Base-by-base conservation (phyloP, 2,329 filamentous ascomycete species). In the Fusarium tricinctum region DNA sequence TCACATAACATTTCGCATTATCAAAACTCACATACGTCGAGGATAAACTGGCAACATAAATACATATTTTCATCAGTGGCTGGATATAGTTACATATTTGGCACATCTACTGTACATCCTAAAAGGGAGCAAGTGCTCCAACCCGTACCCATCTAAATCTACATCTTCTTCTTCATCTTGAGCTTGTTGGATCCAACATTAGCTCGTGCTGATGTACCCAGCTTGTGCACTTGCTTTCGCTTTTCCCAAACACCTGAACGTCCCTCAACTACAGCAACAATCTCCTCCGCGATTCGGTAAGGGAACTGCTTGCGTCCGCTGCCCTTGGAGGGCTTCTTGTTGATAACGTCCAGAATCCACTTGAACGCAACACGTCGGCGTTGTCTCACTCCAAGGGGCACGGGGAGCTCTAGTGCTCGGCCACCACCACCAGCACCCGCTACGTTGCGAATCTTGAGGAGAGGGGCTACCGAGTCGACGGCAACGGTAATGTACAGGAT, bases 401-500 rank as follows among this genome's bases (percentile, higher is more conserved):
- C 84, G 0, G 96, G 96, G 35, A 97, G 86, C 57, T 95, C 93
- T 60, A 97, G 86, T 14, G 93, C 88, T 35, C 88, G 86, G 79
- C 96, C 96, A 83, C 96, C 96, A 80, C 95, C 95, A 1, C 91
- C 92, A 35, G 92, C 88, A 71, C 93, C 94, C 74, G 89, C 89
- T 73, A 93, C 87, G 64, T 87, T 86, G 55, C 89, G 88, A 75
- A 99, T 90, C 70, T 91, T 91, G 75, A 99, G 84, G 17, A 99
- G 86, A 12, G 96, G 96, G 2, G 94, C 93, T 23, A 99, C 91
- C 12, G 93, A 97, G 84, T 99, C 96, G 74, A 99, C 90, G 32
- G 94, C 94, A 32, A 97, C 86, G 14, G 91, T 93, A 47, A 99
- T 89, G 82, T 98, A 99, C 55, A 92, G 87, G 55, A 97, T 86